phyloP scores from a whole-genome alignment of 495 filamentous ascomycete genomes.

The Tricharina praecox region DNA sequence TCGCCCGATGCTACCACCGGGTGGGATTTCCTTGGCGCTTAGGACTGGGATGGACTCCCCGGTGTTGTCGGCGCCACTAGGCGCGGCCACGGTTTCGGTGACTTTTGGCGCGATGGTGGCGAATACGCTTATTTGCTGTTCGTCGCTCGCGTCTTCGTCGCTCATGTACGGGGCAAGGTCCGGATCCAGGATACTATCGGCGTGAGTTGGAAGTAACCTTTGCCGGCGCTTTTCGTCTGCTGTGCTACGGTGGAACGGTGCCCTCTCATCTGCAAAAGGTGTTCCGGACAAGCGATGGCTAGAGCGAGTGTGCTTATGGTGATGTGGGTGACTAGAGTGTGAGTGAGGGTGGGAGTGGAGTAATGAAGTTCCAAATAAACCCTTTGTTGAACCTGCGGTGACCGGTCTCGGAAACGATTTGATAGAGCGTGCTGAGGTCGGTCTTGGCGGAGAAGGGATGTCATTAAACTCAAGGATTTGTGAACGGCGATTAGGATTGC shows the following conservation, averaged over 20 bases:
- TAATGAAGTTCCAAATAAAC: conserved; percentile 1
- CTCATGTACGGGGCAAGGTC: conserved; percentile 91
- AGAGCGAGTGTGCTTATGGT: conserved; percentile 55
- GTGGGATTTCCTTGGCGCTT: not conserved
- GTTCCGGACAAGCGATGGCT: conserved; percentile 41
- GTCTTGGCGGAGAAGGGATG: conserved; percentile 51
- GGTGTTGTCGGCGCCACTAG: not conserved
- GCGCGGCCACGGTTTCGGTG: conserved; percentile 3
- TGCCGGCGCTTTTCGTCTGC: conserved; percentile 45
- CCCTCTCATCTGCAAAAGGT: conserved; percentile 43
- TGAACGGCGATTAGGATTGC: conserved; percentile 64
- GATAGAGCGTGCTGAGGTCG: conserved; percentile 85
- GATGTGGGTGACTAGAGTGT: too few species aligned
- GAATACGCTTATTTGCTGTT: conserved; percentile 78
- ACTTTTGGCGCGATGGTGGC: conserved; percentile 40
- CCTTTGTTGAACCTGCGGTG: conserved; percentile 35
- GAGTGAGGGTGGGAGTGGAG: conserved; percentile 51
- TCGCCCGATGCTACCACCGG: not conserved
- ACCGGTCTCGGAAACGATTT: conserved; percentile 59
- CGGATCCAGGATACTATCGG: conserved; percentile 95
- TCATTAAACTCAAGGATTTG: conserved; percentile 82
- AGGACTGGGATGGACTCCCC: not conserved
- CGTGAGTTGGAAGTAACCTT: conserved; percentile 67
- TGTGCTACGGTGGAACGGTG: conserved; percentile 69
- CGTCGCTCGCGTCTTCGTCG: conserved; percentile 79